Conservation (phyloP, 73 alveolate species). For the Halteria grandinella region DNA sequence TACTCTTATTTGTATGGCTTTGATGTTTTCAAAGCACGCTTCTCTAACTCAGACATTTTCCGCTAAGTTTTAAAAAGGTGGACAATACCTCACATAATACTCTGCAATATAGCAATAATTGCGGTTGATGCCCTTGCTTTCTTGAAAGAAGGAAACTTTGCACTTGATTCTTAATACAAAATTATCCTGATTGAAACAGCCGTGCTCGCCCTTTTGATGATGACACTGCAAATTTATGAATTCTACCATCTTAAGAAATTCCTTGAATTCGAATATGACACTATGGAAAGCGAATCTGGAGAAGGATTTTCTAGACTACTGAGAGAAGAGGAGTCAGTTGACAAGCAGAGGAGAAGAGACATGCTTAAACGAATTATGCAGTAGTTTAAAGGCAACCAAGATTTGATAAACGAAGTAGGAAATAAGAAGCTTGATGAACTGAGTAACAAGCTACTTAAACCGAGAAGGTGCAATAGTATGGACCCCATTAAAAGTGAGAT, state of each 20-base stretch:
- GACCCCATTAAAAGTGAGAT: background rate
- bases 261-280: background rate
- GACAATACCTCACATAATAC: constrained; percentile 2
- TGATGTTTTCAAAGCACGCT: constrained; percentile 26
- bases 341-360: constrained; percentile 9
- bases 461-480: constrained; percentile 16
- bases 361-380: constrained; percentile 19
- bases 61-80: background rate
- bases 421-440: constrained; percentile 6
- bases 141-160: background rate
- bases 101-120: background rate
- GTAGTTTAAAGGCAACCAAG: constrained; percentile 39
- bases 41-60: constrained; percentile 1
- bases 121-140: constrained; percentile 10
- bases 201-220: background rate
- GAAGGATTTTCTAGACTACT: constrained; percentile 9
- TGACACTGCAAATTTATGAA: constrained; percentile 12
- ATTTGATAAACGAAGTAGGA: constrained; percentile 1
- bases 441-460: background rate
- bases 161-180: background rate
- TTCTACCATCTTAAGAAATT: constrained; percentile 1
- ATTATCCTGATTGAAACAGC: constrained; percentile 8
- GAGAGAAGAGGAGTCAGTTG: constrained; percentile 7
- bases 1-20: constrained; percentile 44
- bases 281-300: constrained; percentile 1